A percentile compares a stretch with the other conserved stretches of the same genome.
phyloP scores from a whole-genome alignment of 768 basidiomycete species.

The Tricholoma furcatifolium region DNA sequence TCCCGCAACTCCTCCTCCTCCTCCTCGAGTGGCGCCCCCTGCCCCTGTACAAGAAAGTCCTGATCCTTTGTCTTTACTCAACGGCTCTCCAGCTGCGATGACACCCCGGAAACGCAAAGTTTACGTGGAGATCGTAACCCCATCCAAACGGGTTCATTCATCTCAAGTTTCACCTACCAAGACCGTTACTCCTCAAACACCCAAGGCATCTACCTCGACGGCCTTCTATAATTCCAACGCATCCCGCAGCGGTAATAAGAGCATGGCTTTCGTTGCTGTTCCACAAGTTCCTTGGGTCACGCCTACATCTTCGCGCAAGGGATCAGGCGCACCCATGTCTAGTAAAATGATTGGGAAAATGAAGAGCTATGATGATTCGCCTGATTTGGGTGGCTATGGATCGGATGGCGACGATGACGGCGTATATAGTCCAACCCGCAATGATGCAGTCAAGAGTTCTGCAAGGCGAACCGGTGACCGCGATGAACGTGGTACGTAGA shows the following conservation, averaged over 20 bases:
- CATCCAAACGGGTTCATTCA: conserved; percentile 58
- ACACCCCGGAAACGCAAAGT: conserved; percentile 77
- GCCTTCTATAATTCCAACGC: conserved; percentile 24
- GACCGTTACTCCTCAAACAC: conserved; percentile 29
- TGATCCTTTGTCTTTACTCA: conserved; percentile 50
- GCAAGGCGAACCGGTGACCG: conserved; percentile 67
- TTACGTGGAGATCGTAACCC: conserved; percentile 56
- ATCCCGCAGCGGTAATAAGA: conserved; percentile 30
- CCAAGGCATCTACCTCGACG: conserved; percentile 18
- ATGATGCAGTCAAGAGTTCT: conserved; percentile 45
- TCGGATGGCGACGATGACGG: conserved; percentile 42
- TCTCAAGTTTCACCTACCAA: conserved; percentile 24
- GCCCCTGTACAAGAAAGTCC: conserved; percentile 43
- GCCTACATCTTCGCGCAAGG: conserved; percentile 37
- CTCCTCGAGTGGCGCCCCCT: conserved; percentile 11
- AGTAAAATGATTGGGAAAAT: conserved; percentile 23
- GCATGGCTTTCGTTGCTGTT: conserved; percentile 45
- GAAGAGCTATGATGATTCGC: conserved; percentile 31
- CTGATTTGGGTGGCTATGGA: conserved; percentile 58
- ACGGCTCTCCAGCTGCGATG: conserved; percentile 22
- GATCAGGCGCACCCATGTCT: conserved; percentile 14
- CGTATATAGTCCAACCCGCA: conserved; percentile 26
- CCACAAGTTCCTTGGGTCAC: conserved; percentile 47
- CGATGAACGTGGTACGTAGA: conserved; percentile 64
- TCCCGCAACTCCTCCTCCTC: conserved; percentile 22